A percentile compares a stretch with the other conserved stretches of the same genome.
Evolutionary conservation across 495 filamentous ascomycete genomes (phyloP).

Genomic region (Hyaloscypha finlandica): DNA sequence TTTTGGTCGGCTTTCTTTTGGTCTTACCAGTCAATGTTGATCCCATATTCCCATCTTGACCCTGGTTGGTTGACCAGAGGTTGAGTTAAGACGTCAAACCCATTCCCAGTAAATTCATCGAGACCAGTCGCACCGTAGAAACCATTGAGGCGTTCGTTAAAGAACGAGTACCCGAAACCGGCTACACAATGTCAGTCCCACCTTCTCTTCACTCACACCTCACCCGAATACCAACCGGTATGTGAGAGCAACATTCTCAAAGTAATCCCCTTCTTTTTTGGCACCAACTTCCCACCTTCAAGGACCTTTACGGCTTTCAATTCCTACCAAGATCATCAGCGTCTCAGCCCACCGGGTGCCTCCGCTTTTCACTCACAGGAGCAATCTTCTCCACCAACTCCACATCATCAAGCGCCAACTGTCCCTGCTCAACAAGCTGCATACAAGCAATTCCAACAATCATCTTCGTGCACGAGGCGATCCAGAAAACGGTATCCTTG

Average conservation of each 20-base stretch:
- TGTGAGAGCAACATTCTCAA: conserved; percentile 63
- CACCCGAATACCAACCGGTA: conserved; percentile 41
- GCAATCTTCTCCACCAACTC: conserved; percentile 46
- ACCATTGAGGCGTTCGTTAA: conserved; percentile 51
- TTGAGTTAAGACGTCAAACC: conserved; percentile 40
- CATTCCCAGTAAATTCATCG: conserved; percentile 55
- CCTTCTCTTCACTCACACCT: conserved; percentile 11
- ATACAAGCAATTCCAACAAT: conserved; percentile 57
- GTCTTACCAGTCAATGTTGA: conserved; percentile 33
- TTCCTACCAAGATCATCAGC: conserved; percentile 44
- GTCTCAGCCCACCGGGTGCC: conserved; percentile 44
- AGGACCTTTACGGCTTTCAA: conserved; percentile 52
- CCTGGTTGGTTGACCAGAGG: conserved; percentile 63
- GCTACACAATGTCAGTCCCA: conserved; percentile 35
- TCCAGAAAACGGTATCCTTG: conserved; percentile 58
- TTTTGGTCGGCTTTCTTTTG: not conserved
- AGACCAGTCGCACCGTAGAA: conserved; percentile 47
- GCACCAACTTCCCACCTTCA: conserved; percentile 40
- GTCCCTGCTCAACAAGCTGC: conserved; percentile 62
- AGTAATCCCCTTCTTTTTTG: conserved; percentile 57
- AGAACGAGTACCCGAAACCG: conserved; percentile 55
- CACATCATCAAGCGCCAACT: conserved; percentile 52
- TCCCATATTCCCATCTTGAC: conserved; percentile 57
- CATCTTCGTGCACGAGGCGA: conserved; percentile 61
- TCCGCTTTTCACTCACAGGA: conserved; percentile 52